Percentiles rank a stretch among this genome's conserved stretches.
These are phyloP conservation scores for Penicillium sp. DNA, from an alignment of 2,329 filamentous ascomycete species.

Conservation along the genomic window DNA sequence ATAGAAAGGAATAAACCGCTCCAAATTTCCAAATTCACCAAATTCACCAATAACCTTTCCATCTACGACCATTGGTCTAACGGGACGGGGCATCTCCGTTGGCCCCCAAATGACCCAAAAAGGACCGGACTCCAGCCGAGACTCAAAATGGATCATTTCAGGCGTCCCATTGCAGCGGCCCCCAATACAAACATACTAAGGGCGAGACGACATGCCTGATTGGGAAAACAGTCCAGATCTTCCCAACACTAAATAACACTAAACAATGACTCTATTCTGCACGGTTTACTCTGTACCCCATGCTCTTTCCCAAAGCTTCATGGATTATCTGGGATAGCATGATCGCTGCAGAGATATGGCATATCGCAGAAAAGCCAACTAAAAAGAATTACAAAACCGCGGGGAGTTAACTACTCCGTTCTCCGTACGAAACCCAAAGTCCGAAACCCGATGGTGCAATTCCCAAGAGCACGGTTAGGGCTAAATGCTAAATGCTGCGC, in stretches of 20 bases:
- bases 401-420: neutral
- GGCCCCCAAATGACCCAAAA: conserved; percentile 6
- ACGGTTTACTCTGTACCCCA: too few species aligned
- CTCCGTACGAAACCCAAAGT: neutral
- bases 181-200: neutral
- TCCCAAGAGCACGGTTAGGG: neutral
- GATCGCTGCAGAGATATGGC: neutral
- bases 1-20: neutral
- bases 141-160: conserved; percentile 2
- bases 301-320: neutral
- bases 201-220: neutral
- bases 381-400: neutral
- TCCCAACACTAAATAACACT: conserved; percentile 4
- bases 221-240: neutral
- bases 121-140: neutral
- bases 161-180: conserved; percentile 10
- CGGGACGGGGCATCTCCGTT: conserved; percentile 3
- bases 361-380: neutral
- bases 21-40: conserved; percentile 1
- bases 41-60: conserved; percentile 18
- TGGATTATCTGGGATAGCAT: neutral
- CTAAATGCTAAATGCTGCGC: neutral
- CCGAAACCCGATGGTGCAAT: neutral
- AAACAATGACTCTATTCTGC: conserved; percentile 1
- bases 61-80: conserved; percentile 8